Evolutionary conservation across 75 land plant genomes (phyloP).

Genomic region (Selaginella tamariscina): DNA sequence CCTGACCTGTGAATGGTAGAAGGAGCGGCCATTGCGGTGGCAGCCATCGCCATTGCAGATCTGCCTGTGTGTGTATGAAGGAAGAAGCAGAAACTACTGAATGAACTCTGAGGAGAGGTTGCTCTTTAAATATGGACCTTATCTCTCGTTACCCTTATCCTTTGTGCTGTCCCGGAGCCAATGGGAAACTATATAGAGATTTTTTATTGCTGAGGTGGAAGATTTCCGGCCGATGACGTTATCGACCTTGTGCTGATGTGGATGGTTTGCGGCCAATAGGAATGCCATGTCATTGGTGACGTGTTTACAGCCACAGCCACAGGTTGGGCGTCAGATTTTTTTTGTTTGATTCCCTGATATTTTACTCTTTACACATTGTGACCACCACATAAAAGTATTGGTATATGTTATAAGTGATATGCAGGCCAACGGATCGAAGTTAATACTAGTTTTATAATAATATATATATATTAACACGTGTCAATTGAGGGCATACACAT

Average conservation of each 20-base stretch:
- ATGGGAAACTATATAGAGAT: neutral
- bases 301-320: neutral
- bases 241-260: neutral
- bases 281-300: neutral
- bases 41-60: neutral
- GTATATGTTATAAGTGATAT: neutral
- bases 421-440: neutral
- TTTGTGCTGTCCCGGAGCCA: neutral
- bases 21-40: slow-evolving; percentile 2
- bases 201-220: neutral
- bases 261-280: neutral
- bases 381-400: too few relatives aligned
- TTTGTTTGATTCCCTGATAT: too few relatives aligned
- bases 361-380: too few relatives aligned
- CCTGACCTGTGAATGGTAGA: neutral
- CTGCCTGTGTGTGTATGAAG: neutral
- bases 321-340: too few relatives aligned
- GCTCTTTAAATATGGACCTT: neutral
- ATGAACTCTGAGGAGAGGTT: neutral
- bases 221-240: neutral
- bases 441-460: too few relatives aligned
- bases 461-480: too few relatives aligned
- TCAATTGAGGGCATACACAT: too few relatives aligned
- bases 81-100: too few relatives aligned
- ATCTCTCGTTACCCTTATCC: too few relatives aligned